Conservation (phyloP, 1,284 basidiomycete species). For the Apiotrichum porosum region DNA sequence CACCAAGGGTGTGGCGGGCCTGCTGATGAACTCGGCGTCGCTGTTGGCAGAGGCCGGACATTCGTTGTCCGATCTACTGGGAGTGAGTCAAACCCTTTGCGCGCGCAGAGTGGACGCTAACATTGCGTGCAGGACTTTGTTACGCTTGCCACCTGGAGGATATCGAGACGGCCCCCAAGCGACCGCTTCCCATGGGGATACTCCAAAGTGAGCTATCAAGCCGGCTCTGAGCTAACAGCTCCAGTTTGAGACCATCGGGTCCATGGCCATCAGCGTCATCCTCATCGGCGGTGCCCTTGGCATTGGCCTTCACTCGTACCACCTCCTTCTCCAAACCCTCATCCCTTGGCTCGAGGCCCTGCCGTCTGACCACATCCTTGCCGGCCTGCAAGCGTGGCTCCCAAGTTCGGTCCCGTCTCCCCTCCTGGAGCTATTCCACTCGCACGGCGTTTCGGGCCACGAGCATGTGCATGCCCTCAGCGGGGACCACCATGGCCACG, state of each 20-base stretch:
- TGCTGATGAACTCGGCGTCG: constrained; percentile 78
- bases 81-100: constrained; percentile 23
- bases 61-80: constrained; percentile 67
- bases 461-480: constrained; percentile 27
- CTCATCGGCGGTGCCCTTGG: constrained; percentile 81
- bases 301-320: constrained; percentile 88
- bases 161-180: constrained; percentile 74
- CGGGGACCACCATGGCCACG: constrained; percentile 31
- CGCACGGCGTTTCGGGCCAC: constrained; percentile 52
- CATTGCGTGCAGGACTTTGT: constrained; percentile 64
- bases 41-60: constrained; percentile 93
- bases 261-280: constrained; percentile 74
- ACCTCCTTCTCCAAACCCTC: constrained; percentile 45
- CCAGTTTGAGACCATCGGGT: constrained; percentile 82
- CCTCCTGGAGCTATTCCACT: constrained; percentile 48
- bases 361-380: constrained; percentile 39
- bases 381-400: constrained; percentile 34
- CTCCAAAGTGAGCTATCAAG: constrained; percentile 59
- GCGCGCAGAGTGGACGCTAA: not conserved
- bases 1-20: constrained; percentile 78
- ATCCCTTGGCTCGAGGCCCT: constrained; percentile 48
- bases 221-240: too few relatives aligned
- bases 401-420: constrained; percentile 46
- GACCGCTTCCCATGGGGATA: constrained; percentile 60
- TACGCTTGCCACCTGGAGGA: constrained; percentile 83